Evolutionary conservation across 768 basidiomycete species (phyloP), one percentile per base, ranked within the genome.

Genomic region (Amanita subjunquillea): DNA sequence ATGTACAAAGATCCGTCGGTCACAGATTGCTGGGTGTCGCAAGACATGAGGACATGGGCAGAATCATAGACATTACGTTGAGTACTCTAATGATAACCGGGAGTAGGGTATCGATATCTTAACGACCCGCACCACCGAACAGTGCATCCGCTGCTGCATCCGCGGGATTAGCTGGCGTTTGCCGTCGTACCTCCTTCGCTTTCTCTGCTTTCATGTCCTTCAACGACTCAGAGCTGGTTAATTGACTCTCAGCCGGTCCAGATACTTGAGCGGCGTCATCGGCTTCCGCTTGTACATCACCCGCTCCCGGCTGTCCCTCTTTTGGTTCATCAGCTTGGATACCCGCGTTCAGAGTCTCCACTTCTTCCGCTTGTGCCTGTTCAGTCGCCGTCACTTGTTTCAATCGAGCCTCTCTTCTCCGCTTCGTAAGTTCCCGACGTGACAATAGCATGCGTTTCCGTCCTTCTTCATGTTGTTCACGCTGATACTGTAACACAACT

Each of bases 21-120:
- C 50, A 84, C 72, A 57, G 83, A 91, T 60, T 88, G 85, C 60
- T 83, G 78, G 70, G 78, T 91, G 27, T 87, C 85, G 10, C 70
- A 72, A 48, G 78, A 78, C 41, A 91, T 90, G 87, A 58, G 69
- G 40, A 69, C 74, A 46, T 91, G 89, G 90, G 75, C 76, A 30
- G 67, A 64, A 49, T 58, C 64, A 48, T 47, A 47, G 27, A 48
- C 48, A 36, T 30, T 45, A 27, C 25, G n/a, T 22, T 34, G 15
- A 38, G 29, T 22, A n/a, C 43, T n/a, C 10, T 30, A 40, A 3
- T 6, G 3, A 15, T 39, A 39, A 54, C 38, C 15, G 6, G 38
- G 15, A 39, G 38, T 38, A 39, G 46, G 29, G 27, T 37, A 46
- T 38, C 43, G 20, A 20, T 32, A 47, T 48, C 30, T 52, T 20